These are phyloP conservation scores for Hordeum marinum DNA, from an alignment of 176 grass and related monocot species.

Conservation along the genomic window DNA sequence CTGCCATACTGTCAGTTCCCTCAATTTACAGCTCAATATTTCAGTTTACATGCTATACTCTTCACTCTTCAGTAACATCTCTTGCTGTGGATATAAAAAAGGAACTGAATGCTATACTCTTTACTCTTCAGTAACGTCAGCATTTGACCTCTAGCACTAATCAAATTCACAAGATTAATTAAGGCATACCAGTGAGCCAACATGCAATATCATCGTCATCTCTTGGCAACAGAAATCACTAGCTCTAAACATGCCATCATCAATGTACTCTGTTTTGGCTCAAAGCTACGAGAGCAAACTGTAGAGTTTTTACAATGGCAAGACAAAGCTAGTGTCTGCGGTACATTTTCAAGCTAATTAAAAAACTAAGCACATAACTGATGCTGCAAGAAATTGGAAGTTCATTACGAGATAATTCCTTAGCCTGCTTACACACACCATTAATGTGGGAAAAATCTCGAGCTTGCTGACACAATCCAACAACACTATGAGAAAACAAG, in stretches of 20 bases:
- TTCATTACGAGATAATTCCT: too few relatives aligned
- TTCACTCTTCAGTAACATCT: not conserved
- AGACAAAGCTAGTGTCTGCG: not conserved
- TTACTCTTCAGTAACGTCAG: not conserved
- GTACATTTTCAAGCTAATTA: not conserved
- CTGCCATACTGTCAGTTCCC: not conserved
- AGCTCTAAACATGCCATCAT: not conserved
- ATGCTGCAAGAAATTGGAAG: not conserved
- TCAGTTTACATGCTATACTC: not conserved
- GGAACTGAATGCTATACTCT: not conserved
- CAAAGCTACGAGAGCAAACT: not conserved
- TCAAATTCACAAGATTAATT: not conserved
- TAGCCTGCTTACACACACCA: too few relatives aligned
- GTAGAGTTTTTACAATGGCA: not conserved
- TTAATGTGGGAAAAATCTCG: too few relatives aligned
- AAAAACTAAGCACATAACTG: not conserved
- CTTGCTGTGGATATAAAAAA: not conserved
- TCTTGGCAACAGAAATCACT: not conserved
- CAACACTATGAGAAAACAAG: not conserved
- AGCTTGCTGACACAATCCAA: not conserved
- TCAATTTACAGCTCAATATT: not conserved
- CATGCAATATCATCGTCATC: not conserved
- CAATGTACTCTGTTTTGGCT: not conserved
- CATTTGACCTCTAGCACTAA: not conserved
- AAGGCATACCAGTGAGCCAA: not conserved